Evolutionary conservation across 2,329 filamentous ascomycete species (phyloP).

Genomic region (Plenodomus lindquistii): DNA sequence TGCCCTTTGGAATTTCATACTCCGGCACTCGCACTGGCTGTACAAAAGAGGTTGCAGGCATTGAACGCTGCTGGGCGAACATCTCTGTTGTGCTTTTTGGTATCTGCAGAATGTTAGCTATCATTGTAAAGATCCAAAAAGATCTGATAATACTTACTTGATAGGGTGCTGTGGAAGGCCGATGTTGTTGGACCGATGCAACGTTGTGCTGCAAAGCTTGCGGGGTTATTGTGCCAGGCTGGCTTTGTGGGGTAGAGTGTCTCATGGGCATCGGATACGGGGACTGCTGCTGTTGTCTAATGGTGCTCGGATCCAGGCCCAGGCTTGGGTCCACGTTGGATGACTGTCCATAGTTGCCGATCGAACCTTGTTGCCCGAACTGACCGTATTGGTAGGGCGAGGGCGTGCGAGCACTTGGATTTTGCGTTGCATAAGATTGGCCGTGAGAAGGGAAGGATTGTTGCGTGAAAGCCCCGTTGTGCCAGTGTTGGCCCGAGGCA

Average conservation of each 20-base stretch:
- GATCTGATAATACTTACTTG: slow-evolving; percentile 29
- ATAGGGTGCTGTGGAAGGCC: slow-evolving; percentile 26
- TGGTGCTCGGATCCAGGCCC: slow-evolving; percentile 23
- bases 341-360: slow-evolving; percentile 29
- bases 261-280: slow-evolving; percentile 35
- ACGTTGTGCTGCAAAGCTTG: slow-evolving; percentile 35
- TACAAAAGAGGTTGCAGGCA: slow-evolving; percentile 9
- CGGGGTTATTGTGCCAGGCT: slow-evolving; percentile 32
- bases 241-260: slow-evolving; percentile 26
- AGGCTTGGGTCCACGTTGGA: slow-evolving; percentile 34
- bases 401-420: slow-evolving; percentile 28
- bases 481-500: slow-evolving; percentile 27
- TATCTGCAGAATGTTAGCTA: slow-evolving; percentile 26
- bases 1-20: slow-evolving; percentile 41
- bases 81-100: slow-evolving; percentile 32
- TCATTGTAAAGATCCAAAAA: neutral
- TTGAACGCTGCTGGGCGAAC: slow-evolving; percentile 27
- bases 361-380: slow-evolving; percentile 27
- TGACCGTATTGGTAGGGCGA: slow-evolving; percentile 41
- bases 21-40: slow-evolving; percentile 34
- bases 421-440: slow-evolving; percentile 29
- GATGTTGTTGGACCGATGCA: slow-evolving; percentile 19
- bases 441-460: slow-evolving; percentile 27
- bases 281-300: slow-evolving; percentile 37
- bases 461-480: slow-evolving; percentile 30